Conservation (phyloP, 1,139 yeast genomes). For the Sugiyamaella sp. region DNA sequence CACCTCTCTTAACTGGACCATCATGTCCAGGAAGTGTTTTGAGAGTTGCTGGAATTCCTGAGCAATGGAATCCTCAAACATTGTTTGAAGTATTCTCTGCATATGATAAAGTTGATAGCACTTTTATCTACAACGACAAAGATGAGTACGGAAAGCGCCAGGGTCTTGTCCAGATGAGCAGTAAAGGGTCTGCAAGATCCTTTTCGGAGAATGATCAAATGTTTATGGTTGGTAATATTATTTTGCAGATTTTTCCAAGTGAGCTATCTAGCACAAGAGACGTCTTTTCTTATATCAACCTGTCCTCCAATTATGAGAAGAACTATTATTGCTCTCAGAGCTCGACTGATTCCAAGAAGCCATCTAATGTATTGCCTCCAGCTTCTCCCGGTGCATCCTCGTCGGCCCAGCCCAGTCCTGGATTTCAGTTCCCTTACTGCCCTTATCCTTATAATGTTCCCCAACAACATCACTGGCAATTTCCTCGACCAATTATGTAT, state of each 20-base stretch:
- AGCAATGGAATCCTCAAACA: conserved; percentile 27
- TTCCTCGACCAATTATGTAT: conserved; percentile 7
- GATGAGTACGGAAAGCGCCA: conserved; percentile 26
- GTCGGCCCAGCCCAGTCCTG: neutral
- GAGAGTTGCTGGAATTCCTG: conserved; percentile 29
- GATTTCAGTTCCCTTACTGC: neutral
- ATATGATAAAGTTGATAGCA: conserved; percentile 24
- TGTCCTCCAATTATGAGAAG: conserved; percentile 17
- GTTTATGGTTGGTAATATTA: conserved; percentile 17
- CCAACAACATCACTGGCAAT: conserved; percentile 7
- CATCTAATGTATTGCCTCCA: neutral
- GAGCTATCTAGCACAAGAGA: conserved; percentile 18
- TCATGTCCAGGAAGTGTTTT: conserved; percentile 19
- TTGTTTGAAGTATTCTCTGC: conserved; percentile 26
- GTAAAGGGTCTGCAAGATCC: conserved; percentile 11
- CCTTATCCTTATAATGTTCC: conserved; percentile 4
- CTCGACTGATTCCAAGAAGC: neutral
- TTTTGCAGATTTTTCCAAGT: conserved; percentile 19
- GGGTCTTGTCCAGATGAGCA: conserved; percentile 28
- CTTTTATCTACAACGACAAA: conserved; percentile 28
- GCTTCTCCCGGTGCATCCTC: neutral
- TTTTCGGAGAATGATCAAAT: conserved; percentile 14
- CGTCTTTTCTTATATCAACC: conserved; percentile 16
- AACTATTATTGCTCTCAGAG: conserved; percentile 16
- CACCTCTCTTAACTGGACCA: neutral